Conservation (phyloP, 2,329 filamentous ascomycete genomes). For the Epichloe brachyelytri region DNA sequence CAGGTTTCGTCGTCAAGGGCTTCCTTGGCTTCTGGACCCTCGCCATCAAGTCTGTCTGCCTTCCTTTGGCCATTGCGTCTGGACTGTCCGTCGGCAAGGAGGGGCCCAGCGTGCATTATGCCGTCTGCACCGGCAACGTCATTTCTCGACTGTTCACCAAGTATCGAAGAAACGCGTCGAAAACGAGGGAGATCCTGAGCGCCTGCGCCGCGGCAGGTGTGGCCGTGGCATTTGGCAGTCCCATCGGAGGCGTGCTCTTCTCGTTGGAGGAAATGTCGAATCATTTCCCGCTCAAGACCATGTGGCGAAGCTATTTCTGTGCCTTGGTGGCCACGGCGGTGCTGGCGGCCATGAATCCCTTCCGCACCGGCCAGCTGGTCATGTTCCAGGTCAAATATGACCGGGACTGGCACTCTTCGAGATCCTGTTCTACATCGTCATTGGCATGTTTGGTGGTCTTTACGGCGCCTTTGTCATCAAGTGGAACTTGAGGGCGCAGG, state of each 20-base stretch:
- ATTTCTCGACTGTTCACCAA: slow-evolving; percentile 88
- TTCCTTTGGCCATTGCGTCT: slow-evolving; percentile 86
- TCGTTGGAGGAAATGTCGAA: slow-evolving; percentile 96
- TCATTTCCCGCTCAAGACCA: slow-evolving; percentile 89
- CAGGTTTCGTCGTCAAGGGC: slow-evolving; percentile 97
- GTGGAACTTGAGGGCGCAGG: slow-evolving; percentile 84
- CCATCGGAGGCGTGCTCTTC: slow-evolving; percentile 92
- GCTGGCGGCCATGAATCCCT: slow-evolving; percentile 91
- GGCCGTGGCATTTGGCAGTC: slow-evolving; percentile 91
- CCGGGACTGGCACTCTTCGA: slow-evolving; percentile 95
- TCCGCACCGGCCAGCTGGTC: slow-evolving; percentile 90
- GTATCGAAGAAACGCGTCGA: slow-evolving; percentile 81
- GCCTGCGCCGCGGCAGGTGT: slow-evolving; percentile 92
- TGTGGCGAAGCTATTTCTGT: slow-evolving; percentile 98
- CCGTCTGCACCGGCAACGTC: slow-evolving; percentile 93
- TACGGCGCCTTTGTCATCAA: slow-evolving; percentile 97
- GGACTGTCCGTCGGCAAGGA: slow-evolving; percentile 94
- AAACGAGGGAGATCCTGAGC: slow-evolving; percentile 88
- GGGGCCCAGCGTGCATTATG: slow-evolving; percentile 97
- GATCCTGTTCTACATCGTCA: slow-evolving; percentile 77
- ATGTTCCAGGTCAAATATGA: slow-evolving; percentile 99
- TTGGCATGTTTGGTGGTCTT: slow-evolving; percentile 85
- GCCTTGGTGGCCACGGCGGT: slow-evolving; percentile 89
- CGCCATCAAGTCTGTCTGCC: slow-evolving; percentile 81
- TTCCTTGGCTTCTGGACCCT: slow-evolving; percentile 88